Conservation (phyloP, 306 rosid species). For the Styphnolobium japonicum region DNA sequence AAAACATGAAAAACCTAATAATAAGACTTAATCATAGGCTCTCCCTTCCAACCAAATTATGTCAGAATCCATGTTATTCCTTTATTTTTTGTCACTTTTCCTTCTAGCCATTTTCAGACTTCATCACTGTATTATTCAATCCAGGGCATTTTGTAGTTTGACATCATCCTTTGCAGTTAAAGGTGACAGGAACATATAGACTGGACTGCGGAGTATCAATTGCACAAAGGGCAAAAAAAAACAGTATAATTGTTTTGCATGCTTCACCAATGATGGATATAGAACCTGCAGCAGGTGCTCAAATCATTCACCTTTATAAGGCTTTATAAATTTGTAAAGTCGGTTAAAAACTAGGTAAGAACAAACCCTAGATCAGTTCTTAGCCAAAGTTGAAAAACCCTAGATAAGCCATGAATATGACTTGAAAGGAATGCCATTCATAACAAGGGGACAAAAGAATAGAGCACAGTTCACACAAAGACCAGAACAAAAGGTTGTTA, state of each 20-base stretch:
- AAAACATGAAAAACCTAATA: too few species aligned
- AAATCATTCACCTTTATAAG: constrained; percentile 18
- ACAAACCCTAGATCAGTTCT: neutral
- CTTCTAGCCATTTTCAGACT: too few species aligned
- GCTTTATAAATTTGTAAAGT: constrained; percentile 20
- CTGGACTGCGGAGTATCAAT: neutral
- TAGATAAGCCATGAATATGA: neutral
- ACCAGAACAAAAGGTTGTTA: neutral
- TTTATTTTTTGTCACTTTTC: too few species aligned
- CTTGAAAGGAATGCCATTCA: too few species aligned
- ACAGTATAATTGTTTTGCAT: constrained; percentile 20
- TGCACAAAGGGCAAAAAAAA: constrained; percentile 24
- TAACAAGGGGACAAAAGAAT: too few species aligned
- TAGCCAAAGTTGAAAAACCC: neutral
- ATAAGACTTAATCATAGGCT: too few species aligned
- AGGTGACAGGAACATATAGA: constrained; percentile 30
- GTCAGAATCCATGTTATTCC: too few species aligned
- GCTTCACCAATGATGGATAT: constrained; percentile 33
- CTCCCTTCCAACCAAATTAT: too few species aligned
- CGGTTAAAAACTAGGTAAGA: constrained; percentile 3
- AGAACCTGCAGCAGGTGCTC: constrained; percentile 11
- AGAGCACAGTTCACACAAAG: too few species aligned
- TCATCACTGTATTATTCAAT: constrained; percentile 10
- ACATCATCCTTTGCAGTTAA: constrained; percentile 33
- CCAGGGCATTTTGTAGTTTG: constrained; percentile 8